Evolutionary conservation across 345 rosid species (phyloP), one percentile per base, ranked within the genome.

Genomic region (Eucalyptus erythrocorys): DNA sequence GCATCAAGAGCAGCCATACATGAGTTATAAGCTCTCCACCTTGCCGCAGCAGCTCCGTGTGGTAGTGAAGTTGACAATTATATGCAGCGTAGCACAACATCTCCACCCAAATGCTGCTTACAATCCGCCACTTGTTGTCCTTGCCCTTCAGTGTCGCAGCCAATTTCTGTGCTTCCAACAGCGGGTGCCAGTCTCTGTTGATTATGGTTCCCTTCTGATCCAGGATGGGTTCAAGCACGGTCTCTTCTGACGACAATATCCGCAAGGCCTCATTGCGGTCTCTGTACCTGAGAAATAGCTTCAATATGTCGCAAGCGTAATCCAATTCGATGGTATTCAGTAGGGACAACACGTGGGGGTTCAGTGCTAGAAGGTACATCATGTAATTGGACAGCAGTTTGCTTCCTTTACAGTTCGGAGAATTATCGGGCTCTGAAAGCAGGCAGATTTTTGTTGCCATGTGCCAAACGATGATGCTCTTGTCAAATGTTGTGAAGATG

Each of bases 391-490:
- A 47, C 4, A 47, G 48, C 3, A 47, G 13, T 47, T 47, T 47
- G 48, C 48, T 47, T 47, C 48, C 48, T 47, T 47, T 4, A 47
- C 48, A 4, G 48, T 47, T 3, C 48, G 3, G 48, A 47, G 48
- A 47, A 47, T 47, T 10, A 3, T 47, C 48, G 1, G 0, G 48
- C 48, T 3, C 48, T 47, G 13, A 47, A 47, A 10, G 3, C 12
- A 47, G 48, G 48, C 48, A 47, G 3, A 47, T 47, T 12, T 49
- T 42, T 30, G 91, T 87, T 6, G 86, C 87, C 24, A 66, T 43
- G 37, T 89, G 87, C 90, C 89, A 87, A n/a, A 87, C 16, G 45
- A 89, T 42, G 76, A 87, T 82, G 80, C 84, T 48, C 48, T 87
- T 47, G 30, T 55, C 87, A 8, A 87, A 53, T 12, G 27, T 26